These are phyloP conservation scores for Phascolomyces articulosus DNA, from an alignment of 371 early-diverging fungal genomes.

Conservation along the genomic window DNA sequence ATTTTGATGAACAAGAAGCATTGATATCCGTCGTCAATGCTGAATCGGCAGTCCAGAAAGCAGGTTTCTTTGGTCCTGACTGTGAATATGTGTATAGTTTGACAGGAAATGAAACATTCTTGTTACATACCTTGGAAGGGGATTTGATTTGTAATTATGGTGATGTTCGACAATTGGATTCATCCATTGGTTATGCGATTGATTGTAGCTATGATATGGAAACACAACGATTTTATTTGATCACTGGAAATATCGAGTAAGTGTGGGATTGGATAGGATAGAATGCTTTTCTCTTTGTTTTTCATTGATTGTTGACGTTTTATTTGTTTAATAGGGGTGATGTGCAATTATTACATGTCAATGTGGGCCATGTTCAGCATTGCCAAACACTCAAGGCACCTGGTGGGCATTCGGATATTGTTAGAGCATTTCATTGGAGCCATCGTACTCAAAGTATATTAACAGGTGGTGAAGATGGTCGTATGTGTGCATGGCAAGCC, in stretches of 20 bases:
- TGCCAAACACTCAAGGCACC: conserved; percentile 54
- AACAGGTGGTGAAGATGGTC: conserved; percentile 80
- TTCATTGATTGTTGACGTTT: not conserved
- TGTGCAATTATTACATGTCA: conserved; percentile 75
- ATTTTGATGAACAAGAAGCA: conserved; percentile 89
- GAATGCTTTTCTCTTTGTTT: too few species aligned
- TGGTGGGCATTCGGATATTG: conserved; percentile 71
- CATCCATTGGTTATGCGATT: conserved; percentile 83
- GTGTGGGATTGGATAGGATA: not conserved
- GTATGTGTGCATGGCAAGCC: conserved; percentile 70
- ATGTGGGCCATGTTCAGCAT: conserved; percentile 66
- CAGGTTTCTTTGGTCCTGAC: conserved; percentile 90
- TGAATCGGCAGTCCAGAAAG: conserved; percentile 75
- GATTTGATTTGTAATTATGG: conserved; percentile 76
- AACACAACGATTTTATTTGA: conserved; percentile 74
- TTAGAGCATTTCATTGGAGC: conserved; percentile 75
- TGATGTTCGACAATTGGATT: conserved; percentile 68
- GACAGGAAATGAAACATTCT: conserved; percentile 89
- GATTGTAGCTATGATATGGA: conserved; percentile 76
- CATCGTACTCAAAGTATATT: conserved; percentile 56
- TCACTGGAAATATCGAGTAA: conserved; percentile 82
- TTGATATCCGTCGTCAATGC: conserved; percentile 82
- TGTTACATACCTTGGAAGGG: conserved; percentile 59
- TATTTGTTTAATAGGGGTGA: conserved; percentile 58
- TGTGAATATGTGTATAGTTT: conserved; percentile 85